Base-by-base conservation (phyloP, 106 monocot species). In the Chionographis japonica region DNA sequence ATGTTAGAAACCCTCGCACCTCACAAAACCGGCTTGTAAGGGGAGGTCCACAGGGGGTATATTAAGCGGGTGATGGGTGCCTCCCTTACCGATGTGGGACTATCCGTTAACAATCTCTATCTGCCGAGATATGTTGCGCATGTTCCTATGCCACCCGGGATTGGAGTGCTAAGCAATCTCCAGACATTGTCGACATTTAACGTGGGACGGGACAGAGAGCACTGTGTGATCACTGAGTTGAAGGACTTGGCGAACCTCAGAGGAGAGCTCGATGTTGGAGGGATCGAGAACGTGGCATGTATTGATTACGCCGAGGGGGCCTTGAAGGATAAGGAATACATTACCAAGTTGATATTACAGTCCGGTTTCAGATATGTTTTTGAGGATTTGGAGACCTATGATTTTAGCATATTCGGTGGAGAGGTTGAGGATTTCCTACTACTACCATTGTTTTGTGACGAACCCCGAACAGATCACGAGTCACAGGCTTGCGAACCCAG, bases 151-250 rank as follows among this genome's bases (percentile, higher is more conserved):
- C 50, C 67, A 61, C 27, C 4, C 0, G 66, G 60, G 7, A 52
- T 75, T 40, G 59, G 39, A 19, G 16, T 3, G 6, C 37, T 75
- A 50, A 67, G 59, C 4, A 61, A 18, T 14, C 41, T 75, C 4
- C 66, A 61, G 18, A 75, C 40, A 40, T 43, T 68, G 8, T 36
- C n/a, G n/a, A n/a, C 8, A 18, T 70, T 70, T 49, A 5, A 35
- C 27, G 69, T 70, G 4, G 41, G 42, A 2, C 5, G 3, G 0
- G 59, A 57, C 19, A 27, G 6, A 4, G 9, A 4, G 8, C 19
- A 46, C 8, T 49, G 58, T n/a, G 43, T 3, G 40, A 46, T n/a
- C n/a, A n/a, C n/a, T n/a, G 58, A 70, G 69, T 35, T 70, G 49
- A 20, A 70, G 13, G 12, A 58, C 49, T 49, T 70, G 59, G 59